These are phyloP conservation scores for Dioscorea alata DNA, from an alignment of 106 monocot genomes.

Conservation along the genomic window DNA sequence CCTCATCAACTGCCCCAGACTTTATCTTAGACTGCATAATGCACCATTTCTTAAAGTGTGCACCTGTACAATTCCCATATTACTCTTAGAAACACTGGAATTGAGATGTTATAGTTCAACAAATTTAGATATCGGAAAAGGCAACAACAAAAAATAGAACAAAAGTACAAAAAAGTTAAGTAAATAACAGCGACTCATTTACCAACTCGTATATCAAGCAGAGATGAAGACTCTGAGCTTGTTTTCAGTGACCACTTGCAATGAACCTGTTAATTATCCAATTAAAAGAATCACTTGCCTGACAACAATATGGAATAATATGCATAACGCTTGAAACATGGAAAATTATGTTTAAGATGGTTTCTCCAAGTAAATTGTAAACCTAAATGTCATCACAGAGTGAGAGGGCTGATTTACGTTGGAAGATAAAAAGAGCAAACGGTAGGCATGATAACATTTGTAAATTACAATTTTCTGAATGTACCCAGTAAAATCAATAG, in stretches of 20 bases:
- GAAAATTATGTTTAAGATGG: not conserved
- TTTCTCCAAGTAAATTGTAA: not conserved
- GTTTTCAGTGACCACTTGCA: constrained; percentile 74
- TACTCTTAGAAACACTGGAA: not conserved
- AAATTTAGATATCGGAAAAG: constrained; percentile 1
- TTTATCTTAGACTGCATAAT: constrained; percentile 99
- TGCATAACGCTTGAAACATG: not conserved
- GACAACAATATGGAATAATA: not conserved
- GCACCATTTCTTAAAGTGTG: constrained; percentile 99
- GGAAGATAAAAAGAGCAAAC: not conserved
- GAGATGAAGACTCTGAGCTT: constrained; percentile 47
- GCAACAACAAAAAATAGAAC: not conserved
- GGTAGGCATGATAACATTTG: too few relatives aligned
- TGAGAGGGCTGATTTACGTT: not conserved
- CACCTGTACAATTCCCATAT: constrained; percentile 38
- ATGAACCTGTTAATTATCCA: constrained; percentile 51
- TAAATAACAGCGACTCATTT: constrained; percentile 6
- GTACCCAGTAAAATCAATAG: too few relatives aligned
- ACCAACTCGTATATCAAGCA: constrained; percentile 85
- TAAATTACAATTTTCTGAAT: too few relatives aligned
- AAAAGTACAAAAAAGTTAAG: not conserved
- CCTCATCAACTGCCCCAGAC: constrained; percentile 91
- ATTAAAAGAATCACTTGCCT: not conserved
- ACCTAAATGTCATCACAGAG: not conserved
- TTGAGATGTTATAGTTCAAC: not conserved